phyloP scores from a whole-genome alignment of 371 early-diverging fungal species.

The Blakeslea trispora region DNA sequence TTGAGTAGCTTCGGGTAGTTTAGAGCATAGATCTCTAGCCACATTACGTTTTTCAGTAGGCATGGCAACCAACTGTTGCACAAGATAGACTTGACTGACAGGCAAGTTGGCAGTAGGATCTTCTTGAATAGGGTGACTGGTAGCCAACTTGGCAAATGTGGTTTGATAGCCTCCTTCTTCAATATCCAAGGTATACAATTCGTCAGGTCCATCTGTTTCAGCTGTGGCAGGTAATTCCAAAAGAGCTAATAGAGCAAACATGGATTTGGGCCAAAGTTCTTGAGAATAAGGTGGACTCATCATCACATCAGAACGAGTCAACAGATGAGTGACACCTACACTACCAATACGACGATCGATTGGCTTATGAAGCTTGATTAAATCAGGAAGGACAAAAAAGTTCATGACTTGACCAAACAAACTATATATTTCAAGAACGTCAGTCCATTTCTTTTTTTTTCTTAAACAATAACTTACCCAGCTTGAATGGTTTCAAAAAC shows the following conservation, averaged over 20 bases:
- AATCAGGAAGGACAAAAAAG: conserved; percentile 70
- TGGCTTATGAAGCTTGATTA: conserved; percentile 63
- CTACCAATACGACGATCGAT: conserved; percentile 74
- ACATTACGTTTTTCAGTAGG: conserved; percentile 34
- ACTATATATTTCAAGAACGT: too few species aligned
- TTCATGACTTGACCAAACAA: conserved; percentile 74
- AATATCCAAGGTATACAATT: conserved; percentile 70
- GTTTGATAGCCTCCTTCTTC: conserved; percentile 80
- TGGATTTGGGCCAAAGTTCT: conserved; percentile 55
- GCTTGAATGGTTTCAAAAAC: conserved; percentile 81
- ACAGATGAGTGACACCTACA: conserved; percentile 66
- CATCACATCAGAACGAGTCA: conserved; percentile 56
- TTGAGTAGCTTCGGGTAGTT: conserved; percentile 28
- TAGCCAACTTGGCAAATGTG: conserved; percentile 67
- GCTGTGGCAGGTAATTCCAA: conserved; percentile 60
- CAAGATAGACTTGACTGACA: conserved; percentile 38
- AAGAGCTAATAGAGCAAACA: conserved; percentile 49
- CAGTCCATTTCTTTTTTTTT: too few species aligned
- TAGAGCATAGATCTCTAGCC: conserved; percentile 22
- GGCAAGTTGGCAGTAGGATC: conserved; percentile 50
- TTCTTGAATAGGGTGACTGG: conserved; percentile 45
- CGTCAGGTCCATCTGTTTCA: conserved; percentile 66
- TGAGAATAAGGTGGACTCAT: conserved; percentile 52
- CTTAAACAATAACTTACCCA: too few species aligned
- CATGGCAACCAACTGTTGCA: conserved; percentile 41